A percentile compares a stretch with the other conserved stretches of the same genome.
These are phyloP conservation scores for Boletus semigastroideus DNA, from an alignment of 1,284 basidiomycete genomes.

Conservation along the genomic window DNA sequence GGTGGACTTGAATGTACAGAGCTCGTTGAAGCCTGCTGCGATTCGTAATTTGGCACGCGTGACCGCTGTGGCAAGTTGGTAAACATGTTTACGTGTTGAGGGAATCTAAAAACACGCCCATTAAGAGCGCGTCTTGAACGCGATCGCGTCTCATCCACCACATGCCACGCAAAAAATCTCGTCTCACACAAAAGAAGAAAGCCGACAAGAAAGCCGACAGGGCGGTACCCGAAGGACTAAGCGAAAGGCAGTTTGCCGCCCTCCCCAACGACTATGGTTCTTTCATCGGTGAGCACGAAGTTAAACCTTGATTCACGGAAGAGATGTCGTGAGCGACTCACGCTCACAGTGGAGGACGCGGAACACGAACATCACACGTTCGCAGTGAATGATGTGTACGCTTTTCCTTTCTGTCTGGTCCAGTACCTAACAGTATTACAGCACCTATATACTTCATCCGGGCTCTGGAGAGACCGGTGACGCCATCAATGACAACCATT, in stretches of 20 bases:
- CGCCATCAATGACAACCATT: constrained; percentile 13
- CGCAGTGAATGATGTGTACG: constrained; percentile 29
- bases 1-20: background rate
- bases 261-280: constrained; percentile 8
- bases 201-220: background rate
- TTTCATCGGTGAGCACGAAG: constrained; percentile 23
- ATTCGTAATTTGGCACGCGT: constrained; percentile 9
- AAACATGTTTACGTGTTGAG: constrained; percentile 27
- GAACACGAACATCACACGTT: constrained; percentile 28
- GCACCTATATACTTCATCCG: constrained; percentile 32
- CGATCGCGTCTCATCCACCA: constrained; percentile 9
- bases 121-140: constrained; percentile 28
- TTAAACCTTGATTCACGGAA: background rate
- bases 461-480: background rate
- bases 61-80: background rate
- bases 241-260: constrained; percentile 11
- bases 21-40: background rate
- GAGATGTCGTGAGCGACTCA: background rate
- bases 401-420: background rate
- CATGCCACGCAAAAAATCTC: constrained; percentile 29
- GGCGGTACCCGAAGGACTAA: constrained; percentile 7
- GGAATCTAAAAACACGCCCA: constrained; percentile 22
- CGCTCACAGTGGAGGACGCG: constrained; percentile 24
- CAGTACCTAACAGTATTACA: constrained; percentile 10
- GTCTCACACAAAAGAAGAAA: constrained; percentile 22